Conservation (phyloP, 225 moss, liverwort and hornwort species). For the Sphagnum contortum region DNA sequence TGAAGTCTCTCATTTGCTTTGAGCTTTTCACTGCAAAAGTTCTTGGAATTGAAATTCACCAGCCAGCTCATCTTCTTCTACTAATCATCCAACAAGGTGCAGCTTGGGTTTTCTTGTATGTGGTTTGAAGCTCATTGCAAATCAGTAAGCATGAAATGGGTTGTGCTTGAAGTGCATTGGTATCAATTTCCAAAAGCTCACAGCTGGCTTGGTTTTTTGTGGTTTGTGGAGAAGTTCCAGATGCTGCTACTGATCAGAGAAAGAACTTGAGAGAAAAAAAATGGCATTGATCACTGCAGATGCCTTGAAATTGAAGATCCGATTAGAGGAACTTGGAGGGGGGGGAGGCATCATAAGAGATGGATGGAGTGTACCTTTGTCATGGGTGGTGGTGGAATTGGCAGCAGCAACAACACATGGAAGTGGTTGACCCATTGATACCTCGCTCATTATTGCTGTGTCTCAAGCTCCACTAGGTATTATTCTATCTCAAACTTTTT, state of each 20-base stretch:
- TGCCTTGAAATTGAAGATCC: not conserved
- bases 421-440: constrained; percentile 2
- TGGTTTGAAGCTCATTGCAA: not conserved
- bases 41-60: not conserved
- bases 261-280: no score
- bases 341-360: no score
- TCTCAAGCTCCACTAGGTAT: no score
- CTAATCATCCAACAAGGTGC: no score
- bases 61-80: not conserved
- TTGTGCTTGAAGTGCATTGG: not conserved
- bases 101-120: no score
- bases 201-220: no score
- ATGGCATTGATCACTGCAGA: no score
- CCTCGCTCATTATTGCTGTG: not conserved
- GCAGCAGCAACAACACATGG: not conserved
- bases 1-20: not conserved
- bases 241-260: no score
- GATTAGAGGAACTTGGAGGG: not conserved
- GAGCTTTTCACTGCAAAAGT: not conserved
- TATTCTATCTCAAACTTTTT: no score
- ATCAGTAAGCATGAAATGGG: not conserved
- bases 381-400: not conserved
- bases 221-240: no score
- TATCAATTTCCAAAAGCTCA: no score
- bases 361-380: not conserved